A percentile compares a stretch with the other conserved stretches of the same genome.
These are phyloP conservation scores for Trypanosoma conorhini DNA, from an alignment of 208 protist species.

Conservation along the genomic window DNA sequence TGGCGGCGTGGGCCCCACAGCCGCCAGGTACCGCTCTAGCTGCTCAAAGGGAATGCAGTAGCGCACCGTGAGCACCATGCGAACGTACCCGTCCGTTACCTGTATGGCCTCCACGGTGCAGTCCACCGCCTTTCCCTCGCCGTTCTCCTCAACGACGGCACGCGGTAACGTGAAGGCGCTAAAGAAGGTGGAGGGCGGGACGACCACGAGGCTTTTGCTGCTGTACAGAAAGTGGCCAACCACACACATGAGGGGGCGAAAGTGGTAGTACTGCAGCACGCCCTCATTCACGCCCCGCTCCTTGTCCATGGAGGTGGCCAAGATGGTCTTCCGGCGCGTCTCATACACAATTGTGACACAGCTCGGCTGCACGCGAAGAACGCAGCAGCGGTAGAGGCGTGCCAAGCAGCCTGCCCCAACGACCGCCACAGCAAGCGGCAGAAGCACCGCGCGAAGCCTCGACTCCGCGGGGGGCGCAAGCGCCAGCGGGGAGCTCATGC, in stretches of 20 bases:
- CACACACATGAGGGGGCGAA: conserved; percentile 53
- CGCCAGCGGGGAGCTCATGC: neutral
- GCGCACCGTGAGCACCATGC: conserved; percentile 63
- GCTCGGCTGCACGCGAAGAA: conserved; percentile 50
- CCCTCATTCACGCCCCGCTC: conserved; percentile 31
- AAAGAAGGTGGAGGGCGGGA: conserved; percentile 77
- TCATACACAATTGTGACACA: conserved; percentile 87
- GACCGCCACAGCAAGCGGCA: conserved; percentile 46
- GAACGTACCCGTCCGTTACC: conserved; percentile 60
- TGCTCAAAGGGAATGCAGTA: conserved; percentile 73
- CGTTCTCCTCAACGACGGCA: conserved; percentile 44
- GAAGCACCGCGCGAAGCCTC: conserved; percentile 12
- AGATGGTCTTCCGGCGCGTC: conserved; percentile 61
- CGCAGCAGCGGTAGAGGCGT: conserved; percentile 55
- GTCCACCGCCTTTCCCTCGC: conserved; percentile 51
- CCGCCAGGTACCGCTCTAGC: conserved; percentile 81
- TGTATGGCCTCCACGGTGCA: conserved; percentile 60
- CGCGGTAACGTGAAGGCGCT: conserved; percentile 71
- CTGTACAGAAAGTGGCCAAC: conserved; percentile 50
- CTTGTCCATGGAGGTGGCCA: conserved; percentile 66
- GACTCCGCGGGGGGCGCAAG: neutral
- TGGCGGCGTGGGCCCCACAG: conserved; percentile 66
- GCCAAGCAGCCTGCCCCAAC: conserved; percentile 45
- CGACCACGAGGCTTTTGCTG: conserved; percentile 42
- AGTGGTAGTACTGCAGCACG: conserved; percentile 48